Conservation (phyloP, 164 flowering plant genomes). For the Amborella trichopoda region DNA sequence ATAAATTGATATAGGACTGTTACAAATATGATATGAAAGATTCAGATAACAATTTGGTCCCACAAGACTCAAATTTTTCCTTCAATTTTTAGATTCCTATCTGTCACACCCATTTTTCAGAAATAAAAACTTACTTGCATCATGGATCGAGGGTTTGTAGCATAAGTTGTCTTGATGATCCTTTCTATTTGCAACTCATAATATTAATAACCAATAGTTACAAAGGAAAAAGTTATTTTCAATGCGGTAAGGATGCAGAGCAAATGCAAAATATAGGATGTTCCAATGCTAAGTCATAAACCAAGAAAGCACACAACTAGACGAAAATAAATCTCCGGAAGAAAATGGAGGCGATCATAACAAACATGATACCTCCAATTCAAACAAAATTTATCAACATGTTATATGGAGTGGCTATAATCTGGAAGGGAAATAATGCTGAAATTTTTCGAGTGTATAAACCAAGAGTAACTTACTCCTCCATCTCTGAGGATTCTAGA, state of each 20-base stretch:
- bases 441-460: background rate
- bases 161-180: conserved; percentile 77
- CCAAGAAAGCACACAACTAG: background rate
- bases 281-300: no score
- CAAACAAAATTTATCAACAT: no score
- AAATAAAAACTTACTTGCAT: conserved; percentile 85
- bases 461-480: conserved; percentile 51
- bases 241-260: background rate
- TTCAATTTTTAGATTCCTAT: no score
- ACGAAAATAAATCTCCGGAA: no score
- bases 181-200: conserved; percentile 49
- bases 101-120: no score
- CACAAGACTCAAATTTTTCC: no score
- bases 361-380: conserved; percentile 69
- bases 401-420: background rate
- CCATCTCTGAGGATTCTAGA: conserved; percentile 82
- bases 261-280: background rate
- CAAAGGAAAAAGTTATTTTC: background rate
- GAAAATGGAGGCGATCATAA: no score
- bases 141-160: conserved; percentile 82
- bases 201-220: background rate
- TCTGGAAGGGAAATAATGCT: background rate
- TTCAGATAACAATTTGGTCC: no score
- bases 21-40: no score
- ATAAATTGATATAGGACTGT: no score